Evolutionary conservation across 1,139 yeast species (phyloP).

Genomic region (Saccharomyces hybrid): DNA sequence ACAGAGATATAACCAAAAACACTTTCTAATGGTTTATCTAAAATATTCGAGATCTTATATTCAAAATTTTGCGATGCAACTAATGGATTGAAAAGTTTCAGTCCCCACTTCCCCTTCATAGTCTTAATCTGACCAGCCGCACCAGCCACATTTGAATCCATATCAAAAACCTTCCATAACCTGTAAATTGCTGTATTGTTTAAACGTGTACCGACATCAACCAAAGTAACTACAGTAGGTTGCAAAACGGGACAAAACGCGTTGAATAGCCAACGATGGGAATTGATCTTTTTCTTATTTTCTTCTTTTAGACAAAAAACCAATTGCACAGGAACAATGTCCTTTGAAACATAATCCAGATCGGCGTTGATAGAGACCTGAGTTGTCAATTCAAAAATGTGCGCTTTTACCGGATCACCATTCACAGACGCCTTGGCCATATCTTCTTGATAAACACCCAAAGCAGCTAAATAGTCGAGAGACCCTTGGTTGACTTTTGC

Average conservation of each 20-base stretch:
- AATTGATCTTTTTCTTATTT: constrained; percentile 83
- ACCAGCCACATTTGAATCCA: constrained; percentile 94
- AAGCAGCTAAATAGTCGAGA: constrained; percentile 76
- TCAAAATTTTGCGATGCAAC: constrained; percentile 97
- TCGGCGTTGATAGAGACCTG: constrained; percentile 81
- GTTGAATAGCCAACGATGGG: constrained; percentile 92
- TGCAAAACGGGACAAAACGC: constrained; percentile 85
- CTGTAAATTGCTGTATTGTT: constrained; percentile 78
- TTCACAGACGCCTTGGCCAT: constrained; percentile 91
- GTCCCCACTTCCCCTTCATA: constrained; percentile 82
- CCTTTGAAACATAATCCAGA: constrained; percentile 72
- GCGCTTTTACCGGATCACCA: constrained; percentile 83
- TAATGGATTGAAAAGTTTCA: constrained; percentile 73
- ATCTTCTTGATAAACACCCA: constrained; percentile 95
- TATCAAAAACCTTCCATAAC: constrained; percentile 93
- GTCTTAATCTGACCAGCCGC: constrained; percentile 97
- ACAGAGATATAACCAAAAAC: constrained; percentile 90
- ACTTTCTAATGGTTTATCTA: constrained; percentile 92
- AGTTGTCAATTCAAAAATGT: constrained; percentile 88
- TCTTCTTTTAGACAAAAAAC: constrained; percentile 83
- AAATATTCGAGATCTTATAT: constrained; percentile 89
- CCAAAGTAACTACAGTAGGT: constrained; percentile 75
- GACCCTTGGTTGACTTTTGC: constrained; percentile 76
- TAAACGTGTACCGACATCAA: constrained; percentile 92
- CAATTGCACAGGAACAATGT: constrained; percentile 86